phyloP scores from a whole-genome alignment of 1,139 yeast species.

The Yamadazyma taylorii region DNA sequence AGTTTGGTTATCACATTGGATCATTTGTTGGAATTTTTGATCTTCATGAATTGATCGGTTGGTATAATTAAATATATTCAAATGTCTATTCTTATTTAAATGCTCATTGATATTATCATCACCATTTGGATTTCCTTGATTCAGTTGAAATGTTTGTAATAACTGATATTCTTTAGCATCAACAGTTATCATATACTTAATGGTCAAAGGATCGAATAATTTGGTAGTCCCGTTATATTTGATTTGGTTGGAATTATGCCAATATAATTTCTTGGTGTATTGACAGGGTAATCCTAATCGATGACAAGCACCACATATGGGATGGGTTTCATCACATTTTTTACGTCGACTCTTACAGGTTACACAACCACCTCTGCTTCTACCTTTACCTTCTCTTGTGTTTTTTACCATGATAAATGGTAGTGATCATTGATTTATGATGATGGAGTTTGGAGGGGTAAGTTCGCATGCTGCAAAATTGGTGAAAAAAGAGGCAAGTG shows the following conservation, averaged over 20 bases:
- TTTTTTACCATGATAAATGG: background rate
- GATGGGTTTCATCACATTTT: constrained; percentile 66
- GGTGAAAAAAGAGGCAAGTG: background rate
- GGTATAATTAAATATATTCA: background rate
- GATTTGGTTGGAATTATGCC: constrained; percentile 13
- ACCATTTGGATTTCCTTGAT: too few species aligned
- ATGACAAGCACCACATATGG: constrained; percentile 58
- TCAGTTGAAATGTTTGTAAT: too few species aligned
- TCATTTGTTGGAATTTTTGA: constrained; percentile 5
- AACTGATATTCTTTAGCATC: constrained; percentile 8
- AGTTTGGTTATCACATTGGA: constrained; percentile 4
- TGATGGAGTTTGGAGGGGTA: too few species aligned
- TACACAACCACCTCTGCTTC: constrained; percentile 54
- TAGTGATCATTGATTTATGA: background rate
- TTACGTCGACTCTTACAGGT: constrained; percentile 71
- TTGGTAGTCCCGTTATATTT: background rate
- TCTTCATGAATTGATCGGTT: constrained; percentile 5
- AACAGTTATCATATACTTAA: constrained; percentile 4
- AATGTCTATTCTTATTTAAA: too few species aligned
- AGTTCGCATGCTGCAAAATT: background rate
- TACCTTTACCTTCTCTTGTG: constrained; percentile 4
- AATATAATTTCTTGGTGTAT: constrained; percentile 11
- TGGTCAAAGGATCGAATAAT: background rate
- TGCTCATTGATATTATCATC: too few species aligned
- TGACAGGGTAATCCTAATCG: constrained; percentile 52